Percentiles rank a stretch among this genome's conserved stretches.
Conservation (phyloP, 345 rosid species). For the Ricinus communis region DNA sequence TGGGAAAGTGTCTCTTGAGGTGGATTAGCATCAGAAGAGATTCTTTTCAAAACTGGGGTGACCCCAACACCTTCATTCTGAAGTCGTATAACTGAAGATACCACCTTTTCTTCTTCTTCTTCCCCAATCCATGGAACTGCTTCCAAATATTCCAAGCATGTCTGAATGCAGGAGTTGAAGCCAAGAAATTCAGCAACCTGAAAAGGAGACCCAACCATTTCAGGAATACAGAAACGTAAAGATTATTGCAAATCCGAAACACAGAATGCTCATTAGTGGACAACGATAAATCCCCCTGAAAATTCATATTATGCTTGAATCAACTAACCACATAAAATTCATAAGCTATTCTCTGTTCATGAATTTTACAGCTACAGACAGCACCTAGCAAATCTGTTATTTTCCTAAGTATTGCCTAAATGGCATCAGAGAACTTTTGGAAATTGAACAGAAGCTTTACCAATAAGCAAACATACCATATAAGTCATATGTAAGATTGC, state of each 20-base stretch:
- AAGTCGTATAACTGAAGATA: slow-evolving; percentile 64
- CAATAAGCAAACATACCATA: too few relatives aligned
- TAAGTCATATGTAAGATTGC: too few relatives aligned
- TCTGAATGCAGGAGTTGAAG: slow-evolving; percentile 62
- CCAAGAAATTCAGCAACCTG: slow-evolving; percentile 82
- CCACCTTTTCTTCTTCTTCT: slow-evolving; percentile 93
- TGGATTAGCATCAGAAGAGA: slow-evolving; percentile 59
- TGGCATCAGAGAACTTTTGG: too few relatives aligned
- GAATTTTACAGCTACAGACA: neutral
- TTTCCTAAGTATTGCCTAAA: too few relatives aligned
- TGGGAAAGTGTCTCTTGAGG: slow-evolving; percentile 75
- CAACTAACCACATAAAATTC: neutral
- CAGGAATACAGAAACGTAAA: slow-evolving; percentile 5
- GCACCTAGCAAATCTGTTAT: too few relatives aligned
- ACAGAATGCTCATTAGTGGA: neutral
- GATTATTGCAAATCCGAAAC: slow-evolving; percentile 6
- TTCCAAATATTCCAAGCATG: slow-evolving; percentile 91
- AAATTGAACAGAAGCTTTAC: too few relatives aligned
- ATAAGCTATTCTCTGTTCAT: neutral
- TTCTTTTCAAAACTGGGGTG: slow-evolving; percentile 71
- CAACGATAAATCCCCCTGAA: neutral
- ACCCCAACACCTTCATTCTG: slow-evolving; percentile 70
- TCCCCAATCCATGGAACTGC: slow-evolving; percentile 99
- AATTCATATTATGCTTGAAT: neutral
- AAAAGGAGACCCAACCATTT: slow-evolving; percentile 6